Evolutionary conservation across 495 filamentous ascomycete species (phyloP), one percentile per base, ranked within the genome.

Genomic region (Penicillium samsonianum): DNA sequence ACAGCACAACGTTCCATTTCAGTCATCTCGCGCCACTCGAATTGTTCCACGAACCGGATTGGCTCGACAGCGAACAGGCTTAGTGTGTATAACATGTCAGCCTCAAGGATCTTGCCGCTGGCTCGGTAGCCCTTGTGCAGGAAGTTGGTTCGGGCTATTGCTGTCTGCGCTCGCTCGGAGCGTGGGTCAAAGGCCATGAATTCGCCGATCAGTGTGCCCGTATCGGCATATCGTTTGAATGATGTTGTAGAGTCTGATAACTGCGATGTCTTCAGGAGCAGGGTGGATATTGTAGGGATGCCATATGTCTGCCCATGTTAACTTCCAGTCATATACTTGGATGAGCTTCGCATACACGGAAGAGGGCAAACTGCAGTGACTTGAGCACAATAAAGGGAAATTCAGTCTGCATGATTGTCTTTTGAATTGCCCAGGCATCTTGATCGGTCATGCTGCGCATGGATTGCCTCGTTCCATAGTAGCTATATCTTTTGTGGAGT

Each of bases 11-110:
- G 67, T 67, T 90, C 86, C 69, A 88, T 75, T 0, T 82, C 79
- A n/a, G 78, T 84, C 58, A 87, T 67, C 10, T 69, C 44, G 8
- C 86, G 79, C 86, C 86, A 90, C 55, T 90, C 86, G 61, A 81
- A 87, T 28, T 72, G 55, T 11, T 70, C 63, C 4, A 73, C 62
- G 16, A 85, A 90, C 14, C 79, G 73, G 30, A 79, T 73, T 2
- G 84, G 85, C 59, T 88, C 84, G 0, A 71, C 62, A 0, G 82
- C 77, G 62, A 87, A 88, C 1, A 87, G 75, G 10, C 75, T 78
- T 0, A 89, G 72, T 1, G 85, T 87, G 67, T 88, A 90, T 0
- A 89, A 73, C 66, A 88, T 78, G 57, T 89, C 86, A 0, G 78
- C 75, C 57, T 88, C 80, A 8, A 75, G 71, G 63, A 90, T 89